phyloP scores from a whole-genome alignment of 1,284 basidiomycete species.

The Sanghuangporus sanghuang region DNA sequence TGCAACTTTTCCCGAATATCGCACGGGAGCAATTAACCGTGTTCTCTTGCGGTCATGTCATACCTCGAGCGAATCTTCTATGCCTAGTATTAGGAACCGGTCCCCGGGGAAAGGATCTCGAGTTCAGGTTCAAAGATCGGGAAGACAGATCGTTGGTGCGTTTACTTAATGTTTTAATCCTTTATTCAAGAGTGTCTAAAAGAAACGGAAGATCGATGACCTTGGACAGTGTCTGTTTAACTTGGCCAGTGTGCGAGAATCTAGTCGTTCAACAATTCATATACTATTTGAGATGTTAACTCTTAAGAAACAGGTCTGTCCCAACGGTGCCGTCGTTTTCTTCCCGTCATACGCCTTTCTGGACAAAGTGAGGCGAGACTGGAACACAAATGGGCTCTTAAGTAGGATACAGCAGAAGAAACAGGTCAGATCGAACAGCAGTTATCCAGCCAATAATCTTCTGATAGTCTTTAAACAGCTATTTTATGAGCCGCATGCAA shows the following conservation, averaged over 20 bases:
- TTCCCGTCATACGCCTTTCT: constrained; percentile 91
- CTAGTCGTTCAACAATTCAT: neutral
- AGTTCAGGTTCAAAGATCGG: constrained; percentile 81
- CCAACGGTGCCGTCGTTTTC: constrained; percentile 90
- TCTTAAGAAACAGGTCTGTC: constrained; percentile 25
- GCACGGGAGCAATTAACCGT: constrained; percentile 59
- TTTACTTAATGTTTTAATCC: constrained; percentile 12
- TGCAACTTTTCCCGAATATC: constrained; percentile 77
- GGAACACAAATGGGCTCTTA: constrained; percentile 61
- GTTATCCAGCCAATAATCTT: neutral
- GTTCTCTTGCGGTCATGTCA: constrained; percentile 93
- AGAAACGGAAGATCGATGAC: constrained; percentile 60
- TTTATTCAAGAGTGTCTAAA: neutral
- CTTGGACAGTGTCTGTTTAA: constrained; percentile 83
- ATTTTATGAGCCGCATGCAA: constrained; percentile 85
- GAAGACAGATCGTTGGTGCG: constrained; percentile 64
- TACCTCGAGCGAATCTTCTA: constrained; percentile 76
- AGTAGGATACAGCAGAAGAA: constrained; percentile 70
- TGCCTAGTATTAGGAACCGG: constrained; percentile 77
- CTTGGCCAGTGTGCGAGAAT: constrained; percentile 59
- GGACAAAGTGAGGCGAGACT: constrained; percentile 59
- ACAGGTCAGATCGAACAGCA: constrained; percentile 35
- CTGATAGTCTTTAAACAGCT: constrained; percentile 42
- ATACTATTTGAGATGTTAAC: no score
- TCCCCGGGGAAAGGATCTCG: constrained; percentile 70